These are phyloP conservation scores for Allodekkera sacchari DNA, from an alignment of 805 yeast genomes.

Conservation along the genomic window DNA sequence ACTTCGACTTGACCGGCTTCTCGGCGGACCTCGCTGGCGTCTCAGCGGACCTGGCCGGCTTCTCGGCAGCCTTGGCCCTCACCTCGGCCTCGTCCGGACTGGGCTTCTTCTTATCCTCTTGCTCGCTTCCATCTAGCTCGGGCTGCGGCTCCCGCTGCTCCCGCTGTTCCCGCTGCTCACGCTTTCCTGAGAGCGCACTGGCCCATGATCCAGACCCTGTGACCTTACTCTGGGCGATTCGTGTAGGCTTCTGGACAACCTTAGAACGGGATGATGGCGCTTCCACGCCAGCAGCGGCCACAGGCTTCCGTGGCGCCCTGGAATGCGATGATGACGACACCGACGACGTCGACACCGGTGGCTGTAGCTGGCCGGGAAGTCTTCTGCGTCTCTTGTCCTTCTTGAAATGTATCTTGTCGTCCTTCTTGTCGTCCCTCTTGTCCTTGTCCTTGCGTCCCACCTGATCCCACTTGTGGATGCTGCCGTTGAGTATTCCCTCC, in stretches of 20 bases:
- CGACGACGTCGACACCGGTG: no score
- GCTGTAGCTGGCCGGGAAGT: no score
- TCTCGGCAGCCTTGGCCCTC: constrained; percentile 6
- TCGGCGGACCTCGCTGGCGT: not conserved
- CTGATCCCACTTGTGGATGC: constrained; percentile 90
- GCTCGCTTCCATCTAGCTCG: not conserved
- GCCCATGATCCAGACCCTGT: constrained; percentile 1
- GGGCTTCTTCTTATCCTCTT: not conserved
- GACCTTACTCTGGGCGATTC: no score
- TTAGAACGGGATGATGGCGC: no score
- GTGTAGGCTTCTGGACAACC: no score
- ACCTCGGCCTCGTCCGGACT: constrained; percentile 6
- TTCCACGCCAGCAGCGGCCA: not conserved
- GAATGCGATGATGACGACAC: no score
- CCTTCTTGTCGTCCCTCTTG: constrained; percentile 29
- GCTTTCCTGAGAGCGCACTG: not conserved
- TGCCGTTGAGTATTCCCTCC: constrained; percentile 83
- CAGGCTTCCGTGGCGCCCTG: constrained; percentile 3
- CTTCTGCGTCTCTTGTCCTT: constrained; percentile 4
- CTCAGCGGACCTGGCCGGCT: constrained; percentile 8
- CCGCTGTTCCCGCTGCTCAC: constrained; percentile 1
- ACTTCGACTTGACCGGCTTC: constrained; percentile 1
- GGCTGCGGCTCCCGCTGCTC: constrained; percentile 1
- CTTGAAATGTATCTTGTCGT: constrained; percentile 3
- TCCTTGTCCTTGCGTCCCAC: constrained; percentile 64